These are phyloP conservation scores for Yarrowia phangngaensis DNA, from an alignment of 805 yeast genomes.

Conservation along the genomic window DNA sequence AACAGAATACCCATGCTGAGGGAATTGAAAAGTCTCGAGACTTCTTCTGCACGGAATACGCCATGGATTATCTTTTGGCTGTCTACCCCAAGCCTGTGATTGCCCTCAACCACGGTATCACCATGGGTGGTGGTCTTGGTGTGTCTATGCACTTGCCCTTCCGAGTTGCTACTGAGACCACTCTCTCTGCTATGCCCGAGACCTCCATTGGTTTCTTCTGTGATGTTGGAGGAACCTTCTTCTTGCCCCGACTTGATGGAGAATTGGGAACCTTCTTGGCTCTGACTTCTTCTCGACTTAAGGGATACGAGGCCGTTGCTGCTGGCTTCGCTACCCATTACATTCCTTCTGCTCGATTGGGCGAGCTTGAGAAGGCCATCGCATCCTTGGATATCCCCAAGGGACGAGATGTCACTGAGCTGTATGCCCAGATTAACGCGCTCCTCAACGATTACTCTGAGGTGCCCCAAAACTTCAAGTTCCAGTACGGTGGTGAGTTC, in stretches of 20 bases:
- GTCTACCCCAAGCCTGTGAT: constrained; percentile 84
- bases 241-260: constrained; percentile 76
- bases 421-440: constrained; percentile 57
- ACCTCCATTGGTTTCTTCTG: constrained; percentile 95
- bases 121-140: constrained; percentile 99
- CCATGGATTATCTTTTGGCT: constrained; percentile 70
- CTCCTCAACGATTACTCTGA: constrained; percentile 76
- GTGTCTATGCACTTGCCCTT: constrained; percentile 85
- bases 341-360: constrained; percentile 62
- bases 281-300: constrained; percentile 73
- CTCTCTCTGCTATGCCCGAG: constrained; percentile 96
- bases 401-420: constrained; percentile 39
- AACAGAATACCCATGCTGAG: constrained; percentile 40
- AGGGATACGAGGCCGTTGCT: constrained; percentile 75
- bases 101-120: constrained; percentile 84
- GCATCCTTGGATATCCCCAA: constrained; percentile 49
- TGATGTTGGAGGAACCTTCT: constrained; percentile 92
- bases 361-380: constrained; percentile 60
- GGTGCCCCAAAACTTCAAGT: constrained; percentile 59
- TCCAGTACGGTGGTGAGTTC: constrained; percentile 50
- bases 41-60: constrained; percentile 77
- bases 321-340: constrained; percentile 90
- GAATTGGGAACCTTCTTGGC: constrained; percentile 82
- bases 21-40: constrained; percentile 54
- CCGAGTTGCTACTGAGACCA: constrained; percentile 86